Evolutionary conservation across 305 asterid genomes (phyloP).

Genomic region (Fraxinus platypoda): DNA sequence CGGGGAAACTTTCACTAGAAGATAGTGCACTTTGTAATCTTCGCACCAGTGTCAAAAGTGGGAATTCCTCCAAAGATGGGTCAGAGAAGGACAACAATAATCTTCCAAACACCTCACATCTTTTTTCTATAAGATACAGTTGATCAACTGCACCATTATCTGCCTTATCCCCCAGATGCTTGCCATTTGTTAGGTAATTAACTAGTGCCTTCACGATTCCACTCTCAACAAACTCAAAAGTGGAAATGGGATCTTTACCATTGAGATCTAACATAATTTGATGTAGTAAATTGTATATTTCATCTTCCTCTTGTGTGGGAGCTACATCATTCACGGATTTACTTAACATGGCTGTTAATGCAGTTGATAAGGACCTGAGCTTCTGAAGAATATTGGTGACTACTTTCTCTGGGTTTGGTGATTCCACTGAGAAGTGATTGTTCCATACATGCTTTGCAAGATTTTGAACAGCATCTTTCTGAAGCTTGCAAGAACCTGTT

Average conservation of each 20-base stretch:
- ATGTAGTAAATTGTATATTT: conserved; percentile 47
- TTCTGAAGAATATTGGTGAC: conserved; percentile 70
- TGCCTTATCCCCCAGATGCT: conserved; percentile 36
- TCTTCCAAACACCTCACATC: conserved; percentile 73
- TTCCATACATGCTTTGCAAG: conserved; percentile 73
- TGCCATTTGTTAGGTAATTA: conserved; percentile 57
- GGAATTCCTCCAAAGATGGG: conserved; percentile 36
- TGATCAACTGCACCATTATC: conserved; percentile 25
- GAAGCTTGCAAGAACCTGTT: conserved; percentile 60
- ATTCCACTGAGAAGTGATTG: conserved; percentile 59
- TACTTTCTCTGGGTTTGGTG: conserved; percentile 65
- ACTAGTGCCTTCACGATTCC: conserved; percentile 75
- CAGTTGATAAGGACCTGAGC: conserved; percentile 62
- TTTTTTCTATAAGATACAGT: conserved; percentile 45
- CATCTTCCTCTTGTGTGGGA: conserved; percentile 55
- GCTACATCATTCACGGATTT: conserved; percentile 31
- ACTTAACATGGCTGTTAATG: conserved; percentile 45
- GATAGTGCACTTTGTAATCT: conserved; percentile 78
- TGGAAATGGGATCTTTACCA: conserved; percentile 71
- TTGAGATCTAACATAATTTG: conserved; percentile 67
- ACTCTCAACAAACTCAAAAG: conserved; percentile 97
- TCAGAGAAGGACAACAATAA: conserved; percentile 50
- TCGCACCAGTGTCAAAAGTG: conserved; percentile 45
- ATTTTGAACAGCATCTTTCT: conserved; percentile 53
- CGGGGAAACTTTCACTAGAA: conserved; percentile 79